Base-by-base conservation (phyloP, 1,139 yeast genomes). In the Suhomyces chickasaworum region DNA sequence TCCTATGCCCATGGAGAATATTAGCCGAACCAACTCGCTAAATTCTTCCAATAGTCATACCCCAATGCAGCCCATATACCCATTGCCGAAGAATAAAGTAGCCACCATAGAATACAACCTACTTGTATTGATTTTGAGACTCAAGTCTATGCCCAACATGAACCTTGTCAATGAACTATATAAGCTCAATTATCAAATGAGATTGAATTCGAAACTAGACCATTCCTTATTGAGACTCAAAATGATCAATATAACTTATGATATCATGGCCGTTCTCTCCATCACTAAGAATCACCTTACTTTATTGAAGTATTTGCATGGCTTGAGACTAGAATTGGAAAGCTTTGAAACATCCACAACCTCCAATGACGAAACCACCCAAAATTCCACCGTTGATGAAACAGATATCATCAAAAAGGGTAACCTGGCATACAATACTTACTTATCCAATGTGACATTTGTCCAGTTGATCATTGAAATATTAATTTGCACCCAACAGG, bases 131-230 rank as follows among this genome's bases (percentile, higher is more conserved):
- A 48, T 74, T 18, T 56, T 73, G 17, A 54, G 76, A 35, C 59
- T 74, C 46, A 72, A 72, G 50, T 65, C 73, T n/a, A 55, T 63
- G 3, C 76, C 78, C 12, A 71, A 65, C 47, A 42, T 70, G 54
- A 59, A 59, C 31, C 53, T 72, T 23, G 64, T 71, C 32, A 71
- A 71, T 46, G 79, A 74, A 47, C 53, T 71, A 38, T 73, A 72
- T 57, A 72, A 73, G 52, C 56, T 73, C 23, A 65, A 68, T 35
- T 73, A 73, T 50, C 78, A 72, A 47, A 50, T 69, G 34, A 49
- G 78, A 30, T 55, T 73, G 32, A 52, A 51, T 20, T 43, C 47
- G 2, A 32, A 37, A 20, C 37, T 32, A n/a, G 50, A 42, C 22
- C 33, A 29, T 10, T 44, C 42, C 2, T 44, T 23, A n/a, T 43